Base-by-base conservation (phyloP, 371 early-diverging fungal species). In the Chytridium lagenaria region DNA sequence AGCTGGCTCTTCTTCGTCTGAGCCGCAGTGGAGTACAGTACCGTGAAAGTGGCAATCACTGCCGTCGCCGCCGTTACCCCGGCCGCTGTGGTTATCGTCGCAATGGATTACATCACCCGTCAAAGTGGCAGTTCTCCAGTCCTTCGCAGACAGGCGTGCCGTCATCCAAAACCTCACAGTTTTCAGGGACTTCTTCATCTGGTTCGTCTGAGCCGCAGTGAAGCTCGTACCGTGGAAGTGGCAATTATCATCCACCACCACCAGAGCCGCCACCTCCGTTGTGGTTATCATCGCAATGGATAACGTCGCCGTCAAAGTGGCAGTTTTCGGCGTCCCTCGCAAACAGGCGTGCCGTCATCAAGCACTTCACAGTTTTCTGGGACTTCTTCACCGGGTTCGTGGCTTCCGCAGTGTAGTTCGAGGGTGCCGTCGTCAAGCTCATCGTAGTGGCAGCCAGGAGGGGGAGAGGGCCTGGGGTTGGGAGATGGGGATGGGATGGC, bases 341-440 rank as follows among this genome's bases (percentile, higher is more conserved):
- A 23, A 26, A 55, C n/a, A n/a, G n/a, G n/a, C n/a, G n/a, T n/a
- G 57, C 57, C 57, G 57, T 55, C 10, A 10, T 10, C 7, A 30
- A 55, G 57, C 15, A 23, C 23, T 55, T 30, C 57, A 23, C 57
- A n/a, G 57, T 57, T n/a, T 12, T 30, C 57, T 12, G 15, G 15
- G 12, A 12, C 33, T 34, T 63, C 36, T 16, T 63, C 63, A 23
- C 33, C 63, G 63, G 15, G 31, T 2, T 37, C 26, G 31, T 63
- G 63, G 19, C 31, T 31, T 2, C 38, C 57, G 57, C 57, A 55
- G 57, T 55, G 57, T 23, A 55, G 10, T n/a, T 57, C 26, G n/a
- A 49, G 50, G 12, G 50, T 49, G n/a, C 57, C 57, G 23, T 57
- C 57, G 57, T 5, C 57, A 55, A 16, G 57, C 5, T 15, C 63